Evolutionary conservation across 2,329 filamentous ascomycete genomes (phyloP).

Genomic region (Decorospora gaudefroyi): DNA sequence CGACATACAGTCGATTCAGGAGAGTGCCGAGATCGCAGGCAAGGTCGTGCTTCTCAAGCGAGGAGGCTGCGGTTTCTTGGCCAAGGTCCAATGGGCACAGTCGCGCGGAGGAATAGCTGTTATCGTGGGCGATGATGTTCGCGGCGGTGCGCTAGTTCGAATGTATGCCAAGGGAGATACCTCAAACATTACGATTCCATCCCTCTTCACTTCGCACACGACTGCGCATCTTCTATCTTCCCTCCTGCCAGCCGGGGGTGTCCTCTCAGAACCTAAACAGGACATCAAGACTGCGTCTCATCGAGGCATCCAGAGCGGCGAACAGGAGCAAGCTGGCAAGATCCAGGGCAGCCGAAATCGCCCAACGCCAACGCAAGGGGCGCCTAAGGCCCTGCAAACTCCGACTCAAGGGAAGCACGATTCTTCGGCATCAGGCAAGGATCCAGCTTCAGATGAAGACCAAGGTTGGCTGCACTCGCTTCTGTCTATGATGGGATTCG

Average conservation of each 20-base stretch:
- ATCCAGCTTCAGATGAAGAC: conserved; percentile 21
- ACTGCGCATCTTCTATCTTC: conserved; percentile 92
- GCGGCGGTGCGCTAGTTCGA: conserved; percentile 85
- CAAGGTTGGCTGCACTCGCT: conserved; percentile 56
- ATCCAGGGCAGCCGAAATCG: neutral
- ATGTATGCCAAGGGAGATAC: conserved; percentile 99
- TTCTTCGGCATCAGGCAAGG: conserved; percentile 12
- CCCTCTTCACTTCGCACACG: conserved; percentile 91
- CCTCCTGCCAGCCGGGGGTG: conserved; percentile 63
- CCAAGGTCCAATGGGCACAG: conserved; percentile 98
- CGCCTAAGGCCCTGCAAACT: neutral
- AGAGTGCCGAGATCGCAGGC: conserved; percentile 87
- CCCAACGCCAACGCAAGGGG: neutral
- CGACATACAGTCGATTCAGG: conserved; percentile 89
- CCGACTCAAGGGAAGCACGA: neutral
- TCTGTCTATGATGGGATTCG: conserved; percentile 51
- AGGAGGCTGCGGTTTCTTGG: conserved; percentile 92
- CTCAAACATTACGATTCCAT: conserved; percentile 90
- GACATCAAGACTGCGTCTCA: conserved; percentile 11
- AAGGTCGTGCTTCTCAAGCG: conserved; percentile 91
- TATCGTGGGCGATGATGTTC: conserved; percentile 91
- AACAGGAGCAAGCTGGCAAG: conserved; percentile 3
- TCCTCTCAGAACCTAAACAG: neutral
- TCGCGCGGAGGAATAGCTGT: conserved; percentile 84
- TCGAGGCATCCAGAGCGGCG: no score